phyloP scores from a whole-genome alignment of 192 early-diverging fungal species.

The Backusella westeae region DNA sequence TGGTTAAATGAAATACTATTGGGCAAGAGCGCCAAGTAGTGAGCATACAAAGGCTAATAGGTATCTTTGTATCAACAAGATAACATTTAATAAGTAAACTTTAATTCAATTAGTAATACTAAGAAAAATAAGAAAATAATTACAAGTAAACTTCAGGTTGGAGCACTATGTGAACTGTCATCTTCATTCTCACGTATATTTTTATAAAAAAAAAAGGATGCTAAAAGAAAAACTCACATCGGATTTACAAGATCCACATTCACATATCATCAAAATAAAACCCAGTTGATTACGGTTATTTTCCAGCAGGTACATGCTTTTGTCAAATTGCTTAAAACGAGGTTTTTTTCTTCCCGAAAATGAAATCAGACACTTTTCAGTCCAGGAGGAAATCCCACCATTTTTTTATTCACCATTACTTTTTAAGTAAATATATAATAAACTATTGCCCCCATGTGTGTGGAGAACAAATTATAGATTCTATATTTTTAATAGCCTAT shows the following conservation, averaged over 20 bases:
- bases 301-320: background rate
- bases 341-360: background rate
- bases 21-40: too few relatives aligned
- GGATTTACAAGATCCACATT: background rate
- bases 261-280: background rate
- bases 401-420: background rate
- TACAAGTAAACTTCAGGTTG: too few relatives aligned
- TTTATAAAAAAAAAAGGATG: background rate
- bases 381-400: background rate
- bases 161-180: background rate
- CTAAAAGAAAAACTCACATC: background rate
- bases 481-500: background rate
- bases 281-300: background rate
- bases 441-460: too few relatives aligned
- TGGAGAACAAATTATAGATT: too few relatives aligned
- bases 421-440: background rate
- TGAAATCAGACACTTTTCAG: too few relatives aligned
- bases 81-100: too few relatives aligned
- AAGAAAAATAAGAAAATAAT: too few relatives aligned
- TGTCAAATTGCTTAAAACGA: too few relatives aligned
- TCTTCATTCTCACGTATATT: background rate
- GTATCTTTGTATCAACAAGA: too few relatives aligned
- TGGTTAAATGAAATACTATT: too few relatives aligned
- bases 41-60: too few relatives aligned
- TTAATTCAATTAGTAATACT: too few relatives aligned